phyloP scores from a whole-genome alignment of 2,329 filamentous ascomycete species.

The Sclerotinia spermophila region DNA sequence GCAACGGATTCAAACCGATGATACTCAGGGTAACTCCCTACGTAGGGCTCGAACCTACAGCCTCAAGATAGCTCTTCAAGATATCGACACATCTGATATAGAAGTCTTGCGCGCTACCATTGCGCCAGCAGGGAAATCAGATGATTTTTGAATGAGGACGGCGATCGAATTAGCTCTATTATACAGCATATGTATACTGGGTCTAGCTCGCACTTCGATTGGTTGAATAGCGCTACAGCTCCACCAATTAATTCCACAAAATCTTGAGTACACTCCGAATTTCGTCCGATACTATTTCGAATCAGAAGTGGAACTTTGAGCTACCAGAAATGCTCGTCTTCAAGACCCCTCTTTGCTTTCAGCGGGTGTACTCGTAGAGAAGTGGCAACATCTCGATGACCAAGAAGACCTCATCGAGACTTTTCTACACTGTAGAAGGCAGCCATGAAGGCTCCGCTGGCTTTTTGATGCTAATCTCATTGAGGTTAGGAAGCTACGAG shows the following conservation, averaged over 20 bases:
- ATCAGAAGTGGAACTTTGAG: background rate
- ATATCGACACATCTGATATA: background rate
- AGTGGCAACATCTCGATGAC: background rate
- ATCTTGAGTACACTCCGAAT: background rate
- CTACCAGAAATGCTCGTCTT: background rate
- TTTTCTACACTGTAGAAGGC: background rate
- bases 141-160: background rate
- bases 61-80: background rate
- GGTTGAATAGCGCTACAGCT: background rate
- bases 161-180: accelerated
- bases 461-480: background rate
- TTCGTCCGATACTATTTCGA: background rate
- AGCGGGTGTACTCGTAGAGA: background rate
- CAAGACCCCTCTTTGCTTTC: background rate
- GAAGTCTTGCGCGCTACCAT: conserved; percentile 19
- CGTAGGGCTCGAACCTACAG: background rate
- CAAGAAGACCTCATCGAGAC: background rate
- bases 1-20: background rate
- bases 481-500: background rate
- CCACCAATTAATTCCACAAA: background rate
- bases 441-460: background rate
- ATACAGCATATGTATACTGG: accelerated
- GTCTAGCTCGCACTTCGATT: background rate
- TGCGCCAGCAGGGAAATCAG: conserved; percentile 16
- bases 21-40: conserved; percentile 6